These are phyloP conservation scores for Gonapodya sp. DNA, from an alignment of 192 early-diverging fungal species.

Conservation along the genomic window DNA sequence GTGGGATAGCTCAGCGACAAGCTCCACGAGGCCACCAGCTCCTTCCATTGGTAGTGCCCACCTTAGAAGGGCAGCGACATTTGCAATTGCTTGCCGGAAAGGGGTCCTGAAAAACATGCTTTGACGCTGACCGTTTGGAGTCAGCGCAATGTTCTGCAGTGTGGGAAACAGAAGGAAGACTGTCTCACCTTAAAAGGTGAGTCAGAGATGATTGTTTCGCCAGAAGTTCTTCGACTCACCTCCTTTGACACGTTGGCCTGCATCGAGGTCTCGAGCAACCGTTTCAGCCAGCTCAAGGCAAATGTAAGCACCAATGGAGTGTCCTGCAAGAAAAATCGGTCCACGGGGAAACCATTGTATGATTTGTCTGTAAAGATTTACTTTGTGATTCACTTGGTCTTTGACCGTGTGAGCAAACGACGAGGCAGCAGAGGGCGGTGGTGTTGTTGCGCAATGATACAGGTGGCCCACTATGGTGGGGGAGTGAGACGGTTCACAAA, in stretches of 20 bases:
- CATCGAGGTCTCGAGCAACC: no score
- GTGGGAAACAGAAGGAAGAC: conserved; percentile 1
- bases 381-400: background rate
- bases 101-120: conserved; percentile 2
- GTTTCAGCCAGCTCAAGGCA: background rate
- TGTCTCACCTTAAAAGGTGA: background rate
- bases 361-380: background rate
- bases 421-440: background rate
- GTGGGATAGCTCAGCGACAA: background rate
- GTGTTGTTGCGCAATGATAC: background rate
- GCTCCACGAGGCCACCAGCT: background rate
- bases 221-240: no score
- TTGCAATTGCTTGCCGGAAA: background rate
- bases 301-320: conserved; percentile 6
- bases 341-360: background rate
- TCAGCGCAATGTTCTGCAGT: background rate
- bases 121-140: background rate
- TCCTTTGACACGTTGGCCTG: no score
- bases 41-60: background rate
- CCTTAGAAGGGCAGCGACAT: background rate
- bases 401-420: background rate
- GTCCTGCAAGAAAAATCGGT: background rate
- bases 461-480: background rate
- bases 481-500: no score
- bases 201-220: no score